Evolutionary conservation across 192 early-diverging fungal species (phyloP).

Genomic region (Dispira simplex): DNA sequence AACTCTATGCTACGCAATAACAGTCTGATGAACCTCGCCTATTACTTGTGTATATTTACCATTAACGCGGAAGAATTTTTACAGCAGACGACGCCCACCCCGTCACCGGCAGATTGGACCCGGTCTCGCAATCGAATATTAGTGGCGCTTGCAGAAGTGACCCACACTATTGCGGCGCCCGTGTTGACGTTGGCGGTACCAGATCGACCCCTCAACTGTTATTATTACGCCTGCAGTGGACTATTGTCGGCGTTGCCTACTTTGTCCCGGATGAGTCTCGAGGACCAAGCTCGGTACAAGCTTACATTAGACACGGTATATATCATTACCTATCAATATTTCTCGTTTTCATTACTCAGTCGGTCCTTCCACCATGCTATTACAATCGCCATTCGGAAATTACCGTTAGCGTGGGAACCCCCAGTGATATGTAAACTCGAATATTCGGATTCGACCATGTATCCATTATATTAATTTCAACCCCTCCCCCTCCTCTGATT

Average conservation of each 20-base stretch:
- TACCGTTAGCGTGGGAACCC: too few species aligned
- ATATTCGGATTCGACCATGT: too few species aligned
- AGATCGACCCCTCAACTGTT: conserved; percentile 6
- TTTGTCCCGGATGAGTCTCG: not conserved
- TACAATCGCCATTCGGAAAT: too few species aligned
- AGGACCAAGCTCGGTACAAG: not conserved
- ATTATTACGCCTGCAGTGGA: conserved; percentile 2
- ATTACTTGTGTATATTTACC: conserved; percentile 4
- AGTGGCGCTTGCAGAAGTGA: not conserved
- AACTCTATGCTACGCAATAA: not conserved
- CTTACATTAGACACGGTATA: too few species aligned
- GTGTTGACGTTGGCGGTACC: not conserved
- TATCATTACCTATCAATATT: too few species aligned
- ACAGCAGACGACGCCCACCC: not conserved
- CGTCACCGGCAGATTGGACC: not conserved
- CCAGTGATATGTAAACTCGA: too few species aligned
- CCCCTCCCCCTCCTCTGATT: too few species aligned
- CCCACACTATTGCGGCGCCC: not conserved
- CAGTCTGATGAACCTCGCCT: not conserved
- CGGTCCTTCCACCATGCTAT: too few species aligned
- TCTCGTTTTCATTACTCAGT: too few species aligned
- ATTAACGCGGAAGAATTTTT: not conserved
- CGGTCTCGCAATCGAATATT: too few species aligned
- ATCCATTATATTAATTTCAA: too few species aligned
- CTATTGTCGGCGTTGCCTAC: not conserved